Evolutionary conservation across 2,329 filamentous ascomycete species (phyloP).

Genomic region (Cladosporium sp.): DNA sequence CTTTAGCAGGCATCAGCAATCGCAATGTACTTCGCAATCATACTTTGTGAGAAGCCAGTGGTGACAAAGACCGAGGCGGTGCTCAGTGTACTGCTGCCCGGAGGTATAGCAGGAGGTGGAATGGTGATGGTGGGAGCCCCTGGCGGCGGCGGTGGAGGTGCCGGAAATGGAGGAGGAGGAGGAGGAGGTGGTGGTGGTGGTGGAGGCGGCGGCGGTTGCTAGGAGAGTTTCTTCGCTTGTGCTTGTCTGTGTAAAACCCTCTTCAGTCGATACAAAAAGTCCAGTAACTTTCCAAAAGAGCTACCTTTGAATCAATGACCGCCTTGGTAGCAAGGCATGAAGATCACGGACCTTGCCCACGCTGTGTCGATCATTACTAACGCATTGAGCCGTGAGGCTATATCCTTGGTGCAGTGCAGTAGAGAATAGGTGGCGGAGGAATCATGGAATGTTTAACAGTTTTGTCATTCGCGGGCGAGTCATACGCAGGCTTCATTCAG

Average conservation of each 20-base stretch:
- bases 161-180: neutral
- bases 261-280: neutral
- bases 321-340: neutral
- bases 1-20: neutral
- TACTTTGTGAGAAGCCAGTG: conserved; percentile 10
- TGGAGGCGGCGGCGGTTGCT: neutral
- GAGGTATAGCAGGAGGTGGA: neutral
- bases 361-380: neutral
- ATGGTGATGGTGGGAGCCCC: neutral
- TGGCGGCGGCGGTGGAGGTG: neutral
- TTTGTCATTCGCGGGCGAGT: neutral
- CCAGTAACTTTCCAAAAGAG: neutral
- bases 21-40: conserved; percentile 7
- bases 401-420: neutral
- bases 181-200: neutral
- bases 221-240: neutral
- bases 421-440: neutral
- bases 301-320: neutral
- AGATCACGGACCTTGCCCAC: neutral
- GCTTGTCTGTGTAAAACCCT: neutral
- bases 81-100: neutral
- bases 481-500: neutral
- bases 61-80: conserved; percentile 12
- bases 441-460: neutral
- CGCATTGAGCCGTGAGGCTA: neutral